Base-by-base conservation (phyloP, 2,329 filamentous ascomycete genomes). In the Peltaster fructicola region DNA sequence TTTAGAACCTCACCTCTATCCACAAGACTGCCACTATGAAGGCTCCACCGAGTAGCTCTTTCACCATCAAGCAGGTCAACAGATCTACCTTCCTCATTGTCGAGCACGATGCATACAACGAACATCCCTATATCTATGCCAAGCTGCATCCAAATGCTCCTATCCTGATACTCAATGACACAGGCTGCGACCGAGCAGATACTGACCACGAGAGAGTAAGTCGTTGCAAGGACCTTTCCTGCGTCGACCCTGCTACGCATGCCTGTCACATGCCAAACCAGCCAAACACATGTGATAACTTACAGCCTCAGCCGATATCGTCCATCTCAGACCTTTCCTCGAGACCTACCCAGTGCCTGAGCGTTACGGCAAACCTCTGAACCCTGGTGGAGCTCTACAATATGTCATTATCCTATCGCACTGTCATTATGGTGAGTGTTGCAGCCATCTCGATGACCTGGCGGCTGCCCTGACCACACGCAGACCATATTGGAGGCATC, bases 361-460 rank as follows among this genome's bases (percentile, higher is more conserved):
- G 14, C 55, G 57, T 27, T 24, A 36, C 18, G 31, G 44, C 21
- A 23, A 34, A 24, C 47, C 48, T 5, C 37, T 61, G 4, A 61
- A 61, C 23, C 43, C 46, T 3, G 28, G 27, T 4, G 43, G 36
- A 10, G 25, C 31, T 6, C 22, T 42, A 1, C 18, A 26, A 15
- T 61, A 61, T 31, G 33, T 51, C 6, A 48, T 61, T 9, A 48
- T 61, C 22, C 51, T 50, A 33, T 53, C 52, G 1, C 57, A 61
- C 33, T 61, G 58, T 33, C 57, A 62, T 30, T 60, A 52, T 32
- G n/a, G n/a, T n/a, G n/a, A n/a, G n/a, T n/a, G n/a, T n/a, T n/a
- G n/a, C n/a, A n/a, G n/a, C n/a, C n/a, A n/a, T n/a, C n/a, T n/a
- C n/a, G n/a, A n/a, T n/a, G n/a, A n/a, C n/a, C n/a, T n/a, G n/a